A percentile compares a stretch with the other conserved stretches of the same genome.
These are phyloP conservation scores for Phytophthora hybrid DNA, from an alignment of 352 stramenopile species.

Conservation along the genomic window DNA sequence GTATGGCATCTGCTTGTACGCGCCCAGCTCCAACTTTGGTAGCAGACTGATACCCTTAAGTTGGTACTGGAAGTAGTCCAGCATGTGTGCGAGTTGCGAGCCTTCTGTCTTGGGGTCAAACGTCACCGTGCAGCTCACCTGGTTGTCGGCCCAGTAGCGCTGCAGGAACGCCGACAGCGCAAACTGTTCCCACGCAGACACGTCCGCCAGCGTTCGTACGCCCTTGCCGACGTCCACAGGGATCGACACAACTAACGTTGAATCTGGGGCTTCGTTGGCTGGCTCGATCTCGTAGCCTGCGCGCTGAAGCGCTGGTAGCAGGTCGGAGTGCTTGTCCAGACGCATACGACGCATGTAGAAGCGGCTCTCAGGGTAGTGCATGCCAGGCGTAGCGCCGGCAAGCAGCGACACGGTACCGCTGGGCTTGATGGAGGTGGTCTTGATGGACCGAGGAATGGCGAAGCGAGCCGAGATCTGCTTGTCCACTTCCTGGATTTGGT, in stretches of 20 bases:
- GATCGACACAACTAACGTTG: slow-evolving; percentile 92
- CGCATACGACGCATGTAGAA: slow-evolving; percentile 94
- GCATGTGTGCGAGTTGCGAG: slow-evolving; percentile 74
- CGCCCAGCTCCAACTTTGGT: slow-evolving; percentile 77
- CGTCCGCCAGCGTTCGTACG: slow-evolving; percentile 81
- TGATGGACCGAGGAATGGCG: slow-evolving; percentile 90
- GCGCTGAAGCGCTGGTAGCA: slow-evolving; percentile 73
- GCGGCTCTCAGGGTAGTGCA: slow-evolving; percentile 94
- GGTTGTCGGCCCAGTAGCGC: slow-evolving; percentile 95
- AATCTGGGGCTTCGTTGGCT: slow-evolving; percentile 60
- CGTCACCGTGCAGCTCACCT: slow-evolving; percentile 94
- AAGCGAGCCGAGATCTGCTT: slow-evolving; percentile 73
- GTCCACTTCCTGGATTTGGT: slow-evolving; percentile 81
- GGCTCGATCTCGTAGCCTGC: slow-evolving; percentile 88
- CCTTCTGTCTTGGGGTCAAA: slow-evolving; percentile 92
- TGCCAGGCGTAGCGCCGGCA: slow-evolving; percentile 92
- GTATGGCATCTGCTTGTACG: slow-evolving; percentile 94
- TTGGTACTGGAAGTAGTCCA: slow-evolving; percentile 95
- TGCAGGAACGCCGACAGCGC: slow-evolving; percentile 93
- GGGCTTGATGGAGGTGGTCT: slow-evolving; percentile 93
- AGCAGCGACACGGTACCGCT: slow-evolving; percentile 94
- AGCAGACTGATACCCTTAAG: slow-evolving; percentile 94
- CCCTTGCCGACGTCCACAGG: slow-evolving; percentile 90
- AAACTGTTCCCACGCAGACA: slow-evolving; percentile 95
- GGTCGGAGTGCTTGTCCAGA: slow-evolving; percentile 81